phyloP scores from a whole-genome alignment of 2,329 filamentous ascomycete species.

The Cercospora nicotianae region DNA sequence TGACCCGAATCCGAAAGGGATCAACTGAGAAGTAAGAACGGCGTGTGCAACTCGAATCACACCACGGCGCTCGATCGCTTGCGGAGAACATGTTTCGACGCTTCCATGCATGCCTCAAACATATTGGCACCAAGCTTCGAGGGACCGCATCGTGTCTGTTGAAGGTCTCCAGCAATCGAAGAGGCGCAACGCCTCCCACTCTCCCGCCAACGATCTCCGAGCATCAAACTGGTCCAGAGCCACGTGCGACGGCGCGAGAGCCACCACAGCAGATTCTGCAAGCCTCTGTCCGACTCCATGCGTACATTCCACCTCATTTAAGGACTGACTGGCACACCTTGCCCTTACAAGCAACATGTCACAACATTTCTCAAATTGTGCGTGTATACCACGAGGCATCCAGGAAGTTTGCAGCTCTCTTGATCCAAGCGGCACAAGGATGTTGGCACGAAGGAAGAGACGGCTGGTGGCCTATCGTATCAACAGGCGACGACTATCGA shows the following conservation, averaged over 20 bases:
- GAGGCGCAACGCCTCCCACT: neutral
- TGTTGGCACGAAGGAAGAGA: neutral
- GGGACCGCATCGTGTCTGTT: neutral
- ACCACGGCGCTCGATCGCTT: no score
- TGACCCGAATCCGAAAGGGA: no score
- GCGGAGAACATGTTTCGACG: neutral
- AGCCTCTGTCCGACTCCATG: neutral
- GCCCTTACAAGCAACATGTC: no score
- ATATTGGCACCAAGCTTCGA: neutral
- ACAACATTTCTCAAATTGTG: neutral
- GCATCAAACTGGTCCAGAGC: neutral
- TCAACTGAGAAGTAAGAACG: no score
- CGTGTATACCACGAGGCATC: neutral
- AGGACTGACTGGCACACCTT: neutral
- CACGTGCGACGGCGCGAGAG: neutral
- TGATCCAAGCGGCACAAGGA: neutral
- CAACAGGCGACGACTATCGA: neutral
- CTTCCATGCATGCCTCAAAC: neutral
- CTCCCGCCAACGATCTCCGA: neutral
- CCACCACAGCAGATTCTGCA: neutral
- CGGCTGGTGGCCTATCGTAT: neutral
- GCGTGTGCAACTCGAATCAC: no score
- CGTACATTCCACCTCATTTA: neutral
- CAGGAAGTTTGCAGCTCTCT: neutral
- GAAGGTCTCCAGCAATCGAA: neutral